These are phyloP conservation scores for Cucurbita ficifolia DNA, from an alignment of 306 rosid genomes.

Conservation along the genomic window DNA sequence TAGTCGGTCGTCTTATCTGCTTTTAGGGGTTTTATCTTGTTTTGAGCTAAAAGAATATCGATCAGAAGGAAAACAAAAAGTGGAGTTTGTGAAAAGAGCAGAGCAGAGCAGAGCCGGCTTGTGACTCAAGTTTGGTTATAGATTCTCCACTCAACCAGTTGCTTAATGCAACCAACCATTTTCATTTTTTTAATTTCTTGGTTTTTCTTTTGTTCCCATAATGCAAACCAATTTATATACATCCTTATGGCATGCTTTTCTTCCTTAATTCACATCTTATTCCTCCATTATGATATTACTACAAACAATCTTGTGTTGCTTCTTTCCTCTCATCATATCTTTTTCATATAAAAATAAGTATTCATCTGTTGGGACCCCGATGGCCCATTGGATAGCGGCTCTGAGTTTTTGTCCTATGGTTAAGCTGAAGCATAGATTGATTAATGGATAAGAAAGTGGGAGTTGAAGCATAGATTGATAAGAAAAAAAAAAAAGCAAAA, in stretches of 20 bases:
- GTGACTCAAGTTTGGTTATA: conserved; percentile 1
- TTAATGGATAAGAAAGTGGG: no score
- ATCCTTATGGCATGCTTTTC: background rate
- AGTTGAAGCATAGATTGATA: no score
- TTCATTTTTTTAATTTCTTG: background rate
- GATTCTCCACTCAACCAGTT: background rate
- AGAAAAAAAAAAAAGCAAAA: background rate
- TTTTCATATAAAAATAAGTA: background rate
- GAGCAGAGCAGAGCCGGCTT: background rate
- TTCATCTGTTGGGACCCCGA: background rate
- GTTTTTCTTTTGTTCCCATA: background rate
- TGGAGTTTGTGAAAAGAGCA: background rate
- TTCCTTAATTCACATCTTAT: background rate
- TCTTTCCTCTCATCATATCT: background rate
- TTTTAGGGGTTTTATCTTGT: background rate
- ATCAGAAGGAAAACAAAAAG: background rate
- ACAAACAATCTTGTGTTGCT: background rate
- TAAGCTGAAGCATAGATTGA: background rate
- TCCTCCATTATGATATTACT: no score
- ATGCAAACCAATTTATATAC: background rate
- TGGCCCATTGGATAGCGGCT: background rate
- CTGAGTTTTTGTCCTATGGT: background rate
- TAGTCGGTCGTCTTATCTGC: background rate
- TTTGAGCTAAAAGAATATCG: background rate
- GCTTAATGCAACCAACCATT: conserved; percentile 1